Evolutionary conservation across 768 basidiomycete species (phyloP).

Genomic region (Boletus rufocinnamomeus): DNA sequence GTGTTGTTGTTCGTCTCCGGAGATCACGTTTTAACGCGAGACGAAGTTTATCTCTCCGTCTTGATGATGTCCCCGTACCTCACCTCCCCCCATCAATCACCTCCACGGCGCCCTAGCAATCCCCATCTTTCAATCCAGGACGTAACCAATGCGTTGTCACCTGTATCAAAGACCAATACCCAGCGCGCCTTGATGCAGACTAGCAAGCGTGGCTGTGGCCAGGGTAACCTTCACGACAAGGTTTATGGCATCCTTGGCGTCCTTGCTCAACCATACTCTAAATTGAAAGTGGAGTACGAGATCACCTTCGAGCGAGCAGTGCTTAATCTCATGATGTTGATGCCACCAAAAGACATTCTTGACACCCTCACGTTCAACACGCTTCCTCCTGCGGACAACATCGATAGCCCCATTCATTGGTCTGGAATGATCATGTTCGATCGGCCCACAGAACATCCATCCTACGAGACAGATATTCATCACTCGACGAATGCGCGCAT

Average conservation of each 20-base stretch:
- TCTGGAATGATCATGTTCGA: constrained; percentile 15
- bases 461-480: constrained; percentile 11
- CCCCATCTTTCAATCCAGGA: constrained; percentile 7
- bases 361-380: constrained; percentile 17
- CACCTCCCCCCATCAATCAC: neutral
- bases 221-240: neutral
- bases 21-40: constrained; percentile 4
- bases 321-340: constrained; percentile 9
- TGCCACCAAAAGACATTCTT: constrained; percentile 10
- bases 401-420: constrained; percentile 2
- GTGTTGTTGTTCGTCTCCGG: constrained; percentile 13
- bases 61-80: constrained; percentile 17
- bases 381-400: neutral
- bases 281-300: constrained; percentile 5
- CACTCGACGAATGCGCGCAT: constrained; percentile 4
- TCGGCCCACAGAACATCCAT: constrained; percentile 12
- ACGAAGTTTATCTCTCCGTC: constrained; percentile 11
- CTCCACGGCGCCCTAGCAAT: neutral
- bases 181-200: constrained; percentile 16
- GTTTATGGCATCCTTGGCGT: constrained; percentile 16
- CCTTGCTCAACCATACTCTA: neutral
- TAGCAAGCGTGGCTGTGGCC: constrained; percentile 3
- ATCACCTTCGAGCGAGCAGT: neutral
- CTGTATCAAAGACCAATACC: constrained; percentile 3
- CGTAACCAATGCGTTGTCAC: constrained; percentile 13